phyloP scores from a whole-genome alignment of 2,329 filamentous ascomycete genomes.

The Colletotrichum eremochloae region DNA sequence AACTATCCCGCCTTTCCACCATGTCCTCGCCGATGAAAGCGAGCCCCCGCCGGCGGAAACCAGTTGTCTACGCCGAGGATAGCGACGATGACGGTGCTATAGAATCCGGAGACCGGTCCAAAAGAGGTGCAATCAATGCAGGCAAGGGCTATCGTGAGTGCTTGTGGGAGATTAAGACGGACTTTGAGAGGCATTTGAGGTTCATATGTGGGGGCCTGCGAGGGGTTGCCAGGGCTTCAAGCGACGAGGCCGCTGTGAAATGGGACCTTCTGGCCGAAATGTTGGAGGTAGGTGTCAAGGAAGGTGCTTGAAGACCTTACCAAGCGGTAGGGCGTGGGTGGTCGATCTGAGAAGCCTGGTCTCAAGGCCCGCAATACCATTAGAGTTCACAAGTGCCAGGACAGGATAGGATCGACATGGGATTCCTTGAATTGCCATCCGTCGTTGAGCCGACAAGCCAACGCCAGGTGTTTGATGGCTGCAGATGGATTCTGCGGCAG shows the following conservation, averaged over 20 bases:
- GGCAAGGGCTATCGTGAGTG: slow-evolving; percentile 62
- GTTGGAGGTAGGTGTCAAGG: slow-evolving; percentile 68
- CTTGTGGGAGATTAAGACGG: slow-evolving; percentile 68
- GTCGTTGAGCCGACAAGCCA: slow-evolving; percentile 19
- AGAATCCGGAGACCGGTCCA: slow-evolving; percentile 37
- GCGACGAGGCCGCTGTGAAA: slow-evolving; percentile 68
- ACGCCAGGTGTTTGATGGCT: slow-evolving; percentile 14
- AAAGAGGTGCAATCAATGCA: slow-evolving; percentile 41
- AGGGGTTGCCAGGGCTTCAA: slow-evolving; percentile 80
- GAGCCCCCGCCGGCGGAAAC: slow-evolving; percentile 43
- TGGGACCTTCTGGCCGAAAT: slow-evolving; percentile 89
- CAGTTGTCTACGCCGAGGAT: slow-evolving; percentile 46
- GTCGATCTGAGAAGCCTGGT: slow-evolving; percentile 29
- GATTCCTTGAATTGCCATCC: slow-evolving; percentile 41
- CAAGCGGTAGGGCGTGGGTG: slow-evolving; percentile 15
- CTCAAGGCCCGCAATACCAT: slow-evolving; percentile 36
- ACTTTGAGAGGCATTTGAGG: slow-evolving; percentile 74
- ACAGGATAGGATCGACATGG: slow-evolving; percentile 35
- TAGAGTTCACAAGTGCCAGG: slow-evolving; percentile 37
- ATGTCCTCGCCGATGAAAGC: slow-evolving; percentile 51
- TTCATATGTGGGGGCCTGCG: slow-evolving; percentile 82
- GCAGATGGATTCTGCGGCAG: slow-evolving; percentile 26
- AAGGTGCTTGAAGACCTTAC: slow-evolving; percentile 30
- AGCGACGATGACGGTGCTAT: slow-evolving; percentile 55
- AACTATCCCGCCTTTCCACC: slow-evolving; percentile 55